Base-by-base conservation (phyloP, 768 basidiomycete genomes). In the Filobasidium wieringae region DNA sequence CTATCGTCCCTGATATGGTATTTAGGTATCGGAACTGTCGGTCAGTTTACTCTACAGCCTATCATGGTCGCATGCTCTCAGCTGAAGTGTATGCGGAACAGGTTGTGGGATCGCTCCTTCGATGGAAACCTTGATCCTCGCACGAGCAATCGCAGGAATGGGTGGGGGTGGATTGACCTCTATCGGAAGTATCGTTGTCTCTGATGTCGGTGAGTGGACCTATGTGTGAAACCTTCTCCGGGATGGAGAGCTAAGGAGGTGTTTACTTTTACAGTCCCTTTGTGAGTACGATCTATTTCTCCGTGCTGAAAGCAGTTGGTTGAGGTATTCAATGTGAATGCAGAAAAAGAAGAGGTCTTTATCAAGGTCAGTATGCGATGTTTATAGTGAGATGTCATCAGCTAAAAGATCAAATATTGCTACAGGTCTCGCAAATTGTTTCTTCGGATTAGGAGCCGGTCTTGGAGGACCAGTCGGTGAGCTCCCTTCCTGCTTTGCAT, bases 71-170 rank as follows among this genome's bases (percentile, higher is more conserved):
- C 11, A 5, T 40, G 3, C n/a, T n/a, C 3, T 5, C 5, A 11
- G 4, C 37, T 40, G 37, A 40, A 17, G 5, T 4, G 37, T 40
- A 40, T 40, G 3, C 22, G 17, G n/a, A 24, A 5, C n/a, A 26
- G 56, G 56, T 0, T 96, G 91, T 68, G 93, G 88, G 1, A 64
- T 91, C 39, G 92, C 89, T 39, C 82, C 85, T 8, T 86, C 84
- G 6, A 93, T 96, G 91, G 79, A 81, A 61, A 72, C 79, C 12
- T 79, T 95, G 53, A 88, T 93, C 61, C 78, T 79, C 39, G 87
- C 86, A 56, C 82, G 92, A 12, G 83, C 87, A 2, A 74, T 95
- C 41, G 89, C 91, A 27, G 91, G 91, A 50, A 87, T 88, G 82
- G 90, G 88, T 56, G 88, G 90, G 41, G 70, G 67, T 57, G 90